phyloP scores from a whole-genome alignment of 225 moss, liverwort and hornwort species.

The Climacium dendroides region DNA sequence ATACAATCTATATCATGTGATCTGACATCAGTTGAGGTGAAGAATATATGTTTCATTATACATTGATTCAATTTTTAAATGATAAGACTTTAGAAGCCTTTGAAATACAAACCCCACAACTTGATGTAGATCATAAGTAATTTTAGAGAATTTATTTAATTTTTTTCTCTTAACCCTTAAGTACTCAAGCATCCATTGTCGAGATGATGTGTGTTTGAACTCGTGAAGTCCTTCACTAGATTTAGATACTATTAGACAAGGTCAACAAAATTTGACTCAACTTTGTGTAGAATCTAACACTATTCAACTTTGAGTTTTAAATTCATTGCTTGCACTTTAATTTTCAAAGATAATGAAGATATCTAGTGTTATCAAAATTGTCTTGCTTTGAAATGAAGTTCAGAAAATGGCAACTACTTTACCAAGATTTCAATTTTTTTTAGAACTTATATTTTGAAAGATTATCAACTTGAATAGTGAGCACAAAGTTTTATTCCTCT shows the following conservation, averaged over 20 bases:
- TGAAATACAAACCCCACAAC: background rate
- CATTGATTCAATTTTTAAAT: background rate
- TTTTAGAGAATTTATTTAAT: background rate
- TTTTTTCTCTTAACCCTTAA: fast-evolving
- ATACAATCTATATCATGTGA: background rate
- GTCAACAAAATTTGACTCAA: background rate
- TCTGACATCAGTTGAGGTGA: background rate
- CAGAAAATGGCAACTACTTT: background rate
- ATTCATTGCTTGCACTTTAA: background rate
- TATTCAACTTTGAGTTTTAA: background rate
- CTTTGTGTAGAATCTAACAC: background rate
- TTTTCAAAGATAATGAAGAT: background rate
- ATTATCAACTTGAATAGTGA: too few species aligned
- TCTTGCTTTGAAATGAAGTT: background rate
- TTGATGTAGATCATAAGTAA: background rate
- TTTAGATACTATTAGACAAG: fast-evolving
- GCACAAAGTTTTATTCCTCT: background rate
- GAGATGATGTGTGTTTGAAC: background rate
- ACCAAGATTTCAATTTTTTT: background rate
- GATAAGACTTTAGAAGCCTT: background rate
- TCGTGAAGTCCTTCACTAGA: background rate
- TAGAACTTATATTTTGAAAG: background rate
- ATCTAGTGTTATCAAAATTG: background rate
- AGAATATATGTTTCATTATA: background rate
- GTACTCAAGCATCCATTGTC: fast-evolving